These are phyloP conservation scores for Thraustotheca clavata DNA, from an alignment of 352 stramenopile genomes.

Conservation along the genomic window DNA sequence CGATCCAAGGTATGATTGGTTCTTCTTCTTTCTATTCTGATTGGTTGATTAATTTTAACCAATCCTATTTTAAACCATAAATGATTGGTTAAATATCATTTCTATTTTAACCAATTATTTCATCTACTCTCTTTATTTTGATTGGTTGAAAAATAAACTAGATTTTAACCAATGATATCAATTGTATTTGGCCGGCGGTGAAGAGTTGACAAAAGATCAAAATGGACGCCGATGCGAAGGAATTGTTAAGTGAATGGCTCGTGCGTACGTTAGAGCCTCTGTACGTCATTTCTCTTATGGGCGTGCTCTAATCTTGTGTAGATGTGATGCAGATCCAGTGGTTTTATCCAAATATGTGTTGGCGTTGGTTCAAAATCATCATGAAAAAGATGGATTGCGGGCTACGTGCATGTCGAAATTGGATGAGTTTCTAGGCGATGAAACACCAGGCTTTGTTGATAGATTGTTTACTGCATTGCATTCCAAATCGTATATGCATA, in stretches of 20 bases:
- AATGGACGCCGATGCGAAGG: conserved; percentile 73
- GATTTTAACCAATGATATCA: not conserved
- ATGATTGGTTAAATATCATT: too few species aligned
- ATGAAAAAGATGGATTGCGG: conserved; percentile 52
- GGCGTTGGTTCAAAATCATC: conserved; percentile 76
- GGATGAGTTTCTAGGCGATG: conserved; percentile 79
- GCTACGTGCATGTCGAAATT: conserved; percentile 70
- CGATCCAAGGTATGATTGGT: too few species aligned
- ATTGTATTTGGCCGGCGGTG: not conserved
- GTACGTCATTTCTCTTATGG: conserved; percentile 30
- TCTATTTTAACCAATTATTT: too few species aligned
- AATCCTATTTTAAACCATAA: too few species aligned
- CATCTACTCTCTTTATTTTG: not conserved
- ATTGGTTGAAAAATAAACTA: not conserved
- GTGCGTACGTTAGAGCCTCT: conserved; percentile 77
- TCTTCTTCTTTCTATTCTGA: too few species aligned
- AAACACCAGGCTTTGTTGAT: conserved; percentile 61
- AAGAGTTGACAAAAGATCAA: conserved; percentile 17
- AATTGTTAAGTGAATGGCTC: conserved; percentile 81
- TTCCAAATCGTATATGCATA: conserved; percentile 44
- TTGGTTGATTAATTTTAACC: too few species aligned
- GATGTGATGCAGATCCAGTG: conserved; percentile 77
- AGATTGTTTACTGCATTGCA: conserved; percentile 61
- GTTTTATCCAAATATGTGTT: conserved; percentile 85
- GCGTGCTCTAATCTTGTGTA: conserved; percentile 24